Base-by-base conservation (phyloP, 2,329 filamentous ascomycete genomes). In the Monilinia aucupariae region DNA sequence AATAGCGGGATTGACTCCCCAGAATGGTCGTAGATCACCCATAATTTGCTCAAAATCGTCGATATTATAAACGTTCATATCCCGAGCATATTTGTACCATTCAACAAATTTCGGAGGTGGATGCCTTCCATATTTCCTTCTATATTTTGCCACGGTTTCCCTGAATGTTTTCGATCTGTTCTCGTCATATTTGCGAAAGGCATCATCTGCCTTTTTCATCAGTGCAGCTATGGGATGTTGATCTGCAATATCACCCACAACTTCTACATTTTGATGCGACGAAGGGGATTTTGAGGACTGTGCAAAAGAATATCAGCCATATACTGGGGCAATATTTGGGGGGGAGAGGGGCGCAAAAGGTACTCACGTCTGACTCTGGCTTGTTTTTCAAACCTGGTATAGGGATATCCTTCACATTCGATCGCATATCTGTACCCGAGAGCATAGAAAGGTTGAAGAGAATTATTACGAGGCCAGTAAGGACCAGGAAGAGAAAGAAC, bases 31-130 rank as follows among this genome's bases (percentile, higher is more conserved):
- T 60, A 87, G 69, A 70, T 88, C 85, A 66, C 85, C 80, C 75
- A 85, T 84, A 63, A 87, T 84, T 64, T 84, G 83, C 69, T 86
- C 82, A 74, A 85, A 87, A 61, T 85, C 81, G 69, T 87, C 85
- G 47, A 87, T 77, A 12, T 86, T 76, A 62, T 86, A 73, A n/a
- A 82, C 80, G 43, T 83, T 75, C 50, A 76, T 76, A 32, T 80
- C 76, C 25, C 74, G 68, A 8, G 85, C 84, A 62, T 82, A 83
- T 39, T 76, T 73, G 68, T 83, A 80, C 85, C 85, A 87, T 53
- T 78, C 75, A 65, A 84, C 79, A 69, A 88, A 88, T n/a, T 82
- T 82, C 0, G 85, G 85, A 4, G 85, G 85, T 2, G 84, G 85
- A 68, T 87, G 82, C 30, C 84, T 78, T 27, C 83, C 83, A 65